These are phyloP conservation scores for Skeletonema tropicum DNA, from an alignment of 108 stramenopile species.

Conservation along the genomic window DNA sequence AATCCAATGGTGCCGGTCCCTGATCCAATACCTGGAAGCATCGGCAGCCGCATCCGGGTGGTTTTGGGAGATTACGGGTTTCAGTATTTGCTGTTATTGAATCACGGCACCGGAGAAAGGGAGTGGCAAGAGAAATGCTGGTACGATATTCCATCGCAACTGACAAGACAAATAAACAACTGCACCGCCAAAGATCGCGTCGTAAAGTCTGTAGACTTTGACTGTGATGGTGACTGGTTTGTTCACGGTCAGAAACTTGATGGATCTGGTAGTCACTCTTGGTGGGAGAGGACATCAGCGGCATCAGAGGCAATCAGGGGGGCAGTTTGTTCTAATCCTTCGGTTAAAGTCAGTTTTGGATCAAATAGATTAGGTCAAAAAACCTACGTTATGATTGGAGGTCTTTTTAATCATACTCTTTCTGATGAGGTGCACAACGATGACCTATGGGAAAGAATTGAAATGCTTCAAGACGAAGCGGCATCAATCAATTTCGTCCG, in stretches of 20 bases:
- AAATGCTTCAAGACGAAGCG: slow-evolving; percentile 7
- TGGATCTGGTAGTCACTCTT: slow-evolving; percentile 26
- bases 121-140: slow-evolving; percentile 33
- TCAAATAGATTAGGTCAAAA: not conserved
- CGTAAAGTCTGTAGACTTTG: slow-evolving; percentile 22
- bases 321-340: too few species aligned
- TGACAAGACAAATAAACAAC: slow-evolving; percentile 37
- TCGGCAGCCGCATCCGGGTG: slow-evolving; percentile 36
- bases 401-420: not conserved
- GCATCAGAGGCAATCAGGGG: too few species aligned
- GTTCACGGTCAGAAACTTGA: slow-evolving; percentile 13
- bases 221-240: slow-evolving; percentile 14
- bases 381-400: not conserved
- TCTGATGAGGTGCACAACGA: not conserved
- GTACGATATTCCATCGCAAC: slow-evolving; percentile 16
- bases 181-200: slow-evolving; percentile 27
- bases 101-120: slow-evolving; percentile 28
- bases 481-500: slow-evolving; percentile 32
- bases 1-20: slow-evolving; percentile 11
- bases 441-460: not conserved
- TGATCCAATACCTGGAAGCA: slow-evolving; percentile 24
- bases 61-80: slow-evolving; percentile 23
- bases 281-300: slow-evolving; percentile 32
- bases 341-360: slow-evolving; percentile 4
- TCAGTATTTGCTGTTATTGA: slow-evolving; percentile 23